These are phyloP conservation scores for Fusarium protoensiforme DNA, from an alignment of 2,329 filamentous ascomycete genomes.

Conservation along the genomic window DNA sequence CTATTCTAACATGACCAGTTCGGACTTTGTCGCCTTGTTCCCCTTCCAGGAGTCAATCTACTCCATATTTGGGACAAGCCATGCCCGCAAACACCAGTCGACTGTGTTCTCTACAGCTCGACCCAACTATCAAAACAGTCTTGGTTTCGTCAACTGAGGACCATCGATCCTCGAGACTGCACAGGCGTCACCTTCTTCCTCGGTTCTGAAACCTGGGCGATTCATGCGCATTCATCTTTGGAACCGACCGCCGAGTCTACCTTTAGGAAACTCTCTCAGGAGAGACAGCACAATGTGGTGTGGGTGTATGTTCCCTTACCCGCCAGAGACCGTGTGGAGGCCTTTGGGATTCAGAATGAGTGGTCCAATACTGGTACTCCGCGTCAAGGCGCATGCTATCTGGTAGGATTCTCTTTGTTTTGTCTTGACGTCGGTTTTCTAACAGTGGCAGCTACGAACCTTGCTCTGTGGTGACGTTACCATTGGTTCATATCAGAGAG, in stretches of 20 bases:
- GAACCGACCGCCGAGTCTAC: background rate
- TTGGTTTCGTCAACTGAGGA: background rate
- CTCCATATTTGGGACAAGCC: background rate
- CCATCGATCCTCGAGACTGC: slow-evolving; percentile 6
- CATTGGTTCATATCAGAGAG: background rate
- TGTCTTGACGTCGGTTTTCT: background rate
- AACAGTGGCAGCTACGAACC: background rate
- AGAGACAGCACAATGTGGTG: background rate
- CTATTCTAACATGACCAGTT: background rate
- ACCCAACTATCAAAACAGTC: background rate
- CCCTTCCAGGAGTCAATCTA: background rate
- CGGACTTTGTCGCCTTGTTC: background rate
- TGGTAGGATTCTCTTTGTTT: background rate
- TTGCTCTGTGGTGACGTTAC: background rate
- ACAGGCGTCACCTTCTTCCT: slow-evolving; percentile 11
- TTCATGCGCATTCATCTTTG: background rate
- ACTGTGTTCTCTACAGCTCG: background rate
- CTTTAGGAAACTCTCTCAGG: background rate
- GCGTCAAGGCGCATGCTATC: background rate
- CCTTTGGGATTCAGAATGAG: background rate
- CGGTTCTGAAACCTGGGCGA: background rate
- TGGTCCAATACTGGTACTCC: background rate
- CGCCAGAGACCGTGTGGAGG: background rate
- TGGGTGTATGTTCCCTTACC: background rate
- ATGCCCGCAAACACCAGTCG: background rate